Evolutionary conservation across 2,329 filamentous ascomycete genomes (phyloP).

Genomic region (Lachnellula hyalina): DNA sequence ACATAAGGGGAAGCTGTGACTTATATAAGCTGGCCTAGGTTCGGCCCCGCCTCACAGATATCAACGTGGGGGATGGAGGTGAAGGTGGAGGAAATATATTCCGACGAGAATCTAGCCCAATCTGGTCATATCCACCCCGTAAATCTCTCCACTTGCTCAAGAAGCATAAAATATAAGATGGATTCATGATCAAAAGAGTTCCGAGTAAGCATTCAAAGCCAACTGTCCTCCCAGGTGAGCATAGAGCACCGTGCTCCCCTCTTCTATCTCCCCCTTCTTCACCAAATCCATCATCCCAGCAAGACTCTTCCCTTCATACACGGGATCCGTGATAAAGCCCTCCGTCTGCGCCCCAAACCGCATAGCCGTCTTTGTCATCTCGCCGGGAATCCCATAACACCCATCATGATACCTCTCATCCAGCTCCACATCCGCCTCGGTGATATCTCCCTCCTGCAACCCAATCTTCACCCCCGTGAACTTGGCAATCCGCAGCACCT

Average conservation of each 20-base stretch:
- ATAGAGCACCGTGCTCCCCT: conserved; percentile 61
- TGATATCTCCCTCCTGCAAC: conserved; percentile 52
- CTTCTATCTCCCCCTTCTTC: conserved; percentile 51
- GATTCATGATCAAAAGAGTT: conserved; percentile 6
- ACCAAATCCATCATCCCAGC: conserved; percentile 68
- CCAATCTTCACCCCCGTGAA: conserved; percentile 60
- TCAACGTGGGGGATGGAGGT: no score
- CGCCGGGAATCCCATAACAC: conserved; percentile 61
- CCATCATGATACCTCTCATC: conserved; percentile 63
- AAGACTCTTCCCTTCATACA: conserved; percentile 72
- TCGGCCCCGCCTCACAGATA: no score
- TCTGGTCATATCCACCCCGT: no score
- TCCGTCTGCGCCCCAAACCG: conserved; percentile 63
- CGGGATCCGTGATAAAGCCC: conserved; percentile 69
- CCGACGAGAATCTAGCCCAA: no score
- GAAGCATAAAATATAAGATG: background rate
- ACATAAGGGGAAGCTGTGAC: no score
- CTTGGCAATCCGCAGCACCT: conserved; percentile 62
- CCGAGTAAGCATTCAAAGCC: conserved; percentile 60
- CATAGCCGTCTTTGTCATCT: conserved; percentile 62
- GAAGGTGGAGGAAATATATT: no score
- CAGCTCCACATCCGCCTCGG: conserved; percentile 55
- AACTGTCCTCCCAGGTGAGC: conserved; percentile 67
- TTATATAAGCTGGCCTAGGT: no score
- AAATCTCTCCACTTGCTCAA: no score